A percentile compares a stretch with the other conserved stretches of the same genome.
Evolutionary conservation across 140 eudicot genomes (phyloP).

Genomic region (Flaveria floridana): DNA sequence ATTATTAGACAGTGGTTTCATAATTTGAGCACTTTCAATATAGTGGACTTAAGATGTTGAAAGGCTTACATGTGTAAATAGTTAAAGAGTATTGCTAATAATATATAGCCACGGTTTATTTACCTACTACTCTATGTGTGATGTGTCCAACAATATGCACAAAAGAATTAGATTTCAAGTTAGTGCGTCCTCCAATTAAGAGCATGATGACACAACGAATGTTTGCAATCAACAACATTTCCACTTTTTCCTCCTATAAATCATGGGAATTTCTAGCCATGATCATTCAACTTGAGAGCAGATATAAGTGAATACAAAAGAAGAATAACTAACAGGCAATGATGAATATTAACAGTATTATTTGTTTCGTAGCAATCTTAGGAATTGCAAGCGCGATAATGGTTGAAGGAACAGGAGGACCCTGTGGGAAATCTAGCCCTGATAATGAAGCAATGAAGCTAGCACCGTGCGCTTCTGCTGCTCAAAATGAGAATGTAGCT

Average conservation of each 20-base stretch:
- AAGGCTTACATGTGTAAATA: neutral
- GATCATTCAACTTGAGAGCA: neutral
- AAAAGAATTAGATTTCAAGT: neutral
- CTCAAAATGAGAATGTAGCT: slow-evolving; percentile 47
- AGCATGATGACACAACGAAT: neutral
- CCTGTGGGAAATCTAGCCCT: slow-evolving; percentile 49
- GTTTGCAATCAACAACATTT: neutral
- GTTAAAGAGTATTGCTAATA: no score
- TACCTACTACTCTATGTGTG: no score
- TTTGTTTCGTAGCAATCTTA: slow-evolving; percentile 35
- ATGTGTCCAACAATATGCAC: neutral
- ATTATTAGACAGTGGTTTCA: no score
- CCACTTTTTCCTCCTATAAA: slow-evolving; percentile 13
- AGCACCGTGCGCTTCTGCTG: slow-evolving; percentile 64
- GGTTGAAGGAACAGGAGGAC: no score
- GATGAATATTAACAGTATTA: slow-evolving; percentile 34
- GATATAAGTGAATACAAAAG: neutral
- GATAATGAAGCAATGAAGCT: slow-evolving; percentile 59
- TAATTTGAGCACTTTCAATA: no score
- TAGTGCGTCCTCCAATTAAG: slow-evolving; percentile 27
- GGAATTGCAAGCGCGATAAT: slow-evolving; percentile 16
- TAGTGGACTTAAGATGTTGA: neutral
- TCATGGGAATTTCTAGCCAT: neutral
- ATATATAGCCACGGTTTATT: no score
- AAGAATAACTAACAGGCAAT: neutral